Conservation (phyloP, 225 moss, liverwort and hornwort genomes). For the Asterella californica region DNA sequence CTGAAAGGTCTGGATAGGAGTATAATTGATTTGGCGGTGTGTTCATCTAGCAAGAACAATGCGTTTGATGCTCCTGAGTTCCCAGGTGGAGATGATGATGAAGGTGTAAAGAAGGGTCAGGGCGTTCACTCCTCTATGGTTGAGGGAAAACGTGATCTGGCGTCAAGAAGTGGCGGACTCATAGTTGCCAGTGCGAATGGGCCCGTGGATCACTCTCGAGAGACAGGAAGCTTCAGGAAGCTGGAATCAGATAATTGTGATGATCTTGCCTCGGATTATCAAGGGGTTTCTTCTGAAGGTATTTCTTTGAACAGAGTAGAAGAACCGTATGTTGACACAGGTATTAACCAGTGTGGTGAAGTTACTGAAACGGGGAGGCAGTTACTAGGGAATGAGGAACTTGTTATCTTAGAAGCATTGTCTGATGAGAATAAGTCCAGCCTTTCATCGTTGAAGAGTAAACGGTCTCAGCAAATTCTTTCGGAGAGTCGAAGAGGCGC, state of each 20-base stretch:
- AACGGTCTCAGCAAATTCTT: background rate
- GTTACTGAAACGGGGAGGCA: background rate
- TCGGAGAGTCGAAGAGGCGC: background rate
- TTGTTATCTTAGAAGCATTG: background rate
- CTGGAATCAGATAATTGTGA: background rate
- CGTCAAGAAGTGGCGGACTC: background rate
- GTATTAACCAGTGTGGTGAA: background rate
- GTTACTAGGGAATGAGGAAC: background rate
- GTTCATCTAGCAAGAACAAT: background rate
- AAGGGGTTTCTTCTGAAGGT: background rate
- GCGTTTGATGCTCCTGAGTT: background rate
- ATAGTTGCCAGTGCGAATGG: background rate
- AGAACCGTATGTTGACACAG: background rate
- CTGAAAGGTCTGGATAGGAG: background rate
- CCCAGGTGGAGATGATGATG: background rate
- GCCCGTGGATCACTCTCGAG: background rate
- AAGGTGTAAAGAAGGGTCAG: background rate
- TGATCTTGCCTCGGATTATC: background rate
- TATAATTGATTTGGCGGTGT: background rate
- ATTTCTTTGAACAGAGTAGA: conserved; percentile 1
- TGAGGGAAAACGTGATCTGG: background rate
- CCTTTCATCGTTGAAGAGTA: background rate
- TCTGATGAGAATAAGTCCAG: background rate
- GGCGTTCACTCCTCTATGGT: background rate
- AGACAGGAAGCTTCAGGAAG: too few species aligned